Conservation (phyloP, 2,329 filamentous ascomycete species). For the Zarea fungicola region DNA sequence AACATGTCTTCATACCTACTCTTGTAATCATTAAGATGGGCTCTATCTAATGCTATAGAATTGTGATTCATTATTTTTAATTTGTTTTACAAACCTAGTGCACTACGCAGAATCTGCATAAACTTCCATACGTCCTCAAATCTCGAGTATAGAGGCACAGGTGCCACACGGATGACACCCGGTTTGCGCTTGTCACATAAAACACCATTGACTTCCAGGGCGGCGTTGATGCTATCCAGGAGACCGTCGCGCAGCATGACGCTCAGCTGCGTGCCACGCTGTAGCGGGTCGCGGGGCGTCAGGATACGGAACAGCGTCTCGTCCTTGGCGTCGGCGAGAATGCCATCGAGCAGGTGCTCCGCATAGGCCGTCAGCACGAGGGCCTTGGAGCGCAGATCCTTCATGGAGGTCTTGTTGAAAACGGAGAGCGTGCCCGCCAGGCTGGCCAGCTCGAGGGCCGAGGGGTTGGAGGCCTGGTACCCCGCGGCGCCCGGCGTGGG, state of each 20-base stretch:
- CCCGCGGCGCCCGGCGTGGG: conserved; percentile 74
- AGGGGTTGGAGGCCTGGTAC: conserved; percentile 81
- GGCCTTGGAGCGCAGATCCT: conserved; percentile 63
- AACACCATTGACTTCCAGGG: conserved; percentile 63
- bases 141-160: conserved; percentile 77
- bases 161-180: conserved; percentile 77
- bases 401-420: conserved; percentile 67
- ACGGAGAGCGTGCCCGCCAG: conserved; percentile 68
- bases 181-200: conserved; percentile 81
- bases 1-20: background rate
- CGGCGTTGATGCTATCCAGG: conserved; percentile 60
- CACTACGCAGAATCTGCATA: conserved; percentile 35
- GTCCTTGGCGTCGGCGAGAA: conserved; percentile 29
- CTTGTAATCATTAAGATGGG: background rate
- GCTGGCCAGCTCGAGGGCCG: conserved; percentile 70
- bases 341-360: conserved; percentile 56
- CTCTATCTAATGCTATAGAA: conserved; percentile 1
- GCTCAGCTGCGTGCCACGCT: conserved; percentile 76
- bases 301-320: conserved; percentile 52
- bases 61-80: background rate
- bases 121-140: conserved; percentile 64
- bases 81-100: conserved; percentile 23
- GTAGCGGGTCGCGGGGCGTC: conserved; percentile 61
- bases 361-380: conserved; percentile 71
- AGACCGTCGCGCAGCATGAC: conserved; percentile 63